These are phyloP conservation scores for Cytospora piceae DNA, from an alignment of 2,329 filamentous ascomycete species.

Conservation along the genomic window DNA sequence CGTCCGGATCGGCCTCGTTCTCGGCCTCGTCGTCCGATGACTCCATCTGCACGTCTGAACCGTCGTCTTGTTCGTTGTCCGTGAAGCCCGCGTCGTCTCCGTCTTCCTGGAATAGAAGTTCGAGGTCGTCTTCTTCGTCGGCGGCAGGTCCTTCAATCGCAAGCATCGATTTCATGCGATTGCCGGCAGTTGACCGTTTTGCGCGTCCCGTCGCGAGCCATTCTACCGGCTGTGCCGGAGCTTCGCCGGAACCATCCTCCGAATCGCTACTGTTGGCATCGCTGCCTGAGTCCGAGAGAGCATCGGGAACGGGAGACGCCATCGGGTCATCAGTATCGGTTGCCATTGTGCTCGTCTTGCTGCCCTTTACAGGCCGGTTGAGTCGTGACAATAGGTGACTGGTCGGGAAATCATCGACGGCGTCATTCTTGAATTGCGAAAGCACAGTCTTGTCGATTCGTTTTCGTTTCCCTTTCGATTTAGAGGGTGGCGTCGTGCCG, in stretches of 20 bases:
- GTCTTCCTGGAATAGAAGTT: conserved; percentile 75
- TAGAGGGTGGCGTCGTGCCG: not conserved
- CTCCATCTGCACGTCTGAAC: conserved; percentile 82
- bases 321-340: conserved; percentile 33
- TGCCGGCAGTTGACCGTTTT: conserved; percentile 81
- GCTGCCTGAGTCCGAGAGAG: conserved; percentile 41
- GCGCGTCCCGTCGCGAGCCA: conserved; percentile 75
- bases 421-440: not conserved
- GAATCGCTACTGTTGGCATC: conserved; percentile 44
- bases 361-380: conserved; percentile 14
- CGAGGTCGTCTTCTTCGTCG: conserved; percentile 61
- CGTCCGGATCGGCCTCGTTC: conserved; percentile 61
- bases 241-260: conserved; percentile 35
- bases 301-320: conserved; percentile 34
- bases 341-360: conserved; percentile 32
- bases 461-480: not conserved
- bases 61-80: conserved; percentile 66
- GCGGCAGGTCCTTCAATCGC: conserved; percentile 67
- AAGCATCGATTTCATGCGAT: conserved; percentile 78
- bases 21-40: conserved; percentile 85
- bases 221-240: conserved; percentile 51
- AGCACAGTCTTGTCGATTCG: not conserved
- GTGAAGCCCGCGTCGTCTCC: conserved; percentile 72
- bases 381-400: not conserved
- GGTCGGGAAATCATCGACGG: not conserved